Evolutionary conservation across 352 stramenopile genomes (phyloP).

Genomic region (Phytophthora pisi): DNA sequence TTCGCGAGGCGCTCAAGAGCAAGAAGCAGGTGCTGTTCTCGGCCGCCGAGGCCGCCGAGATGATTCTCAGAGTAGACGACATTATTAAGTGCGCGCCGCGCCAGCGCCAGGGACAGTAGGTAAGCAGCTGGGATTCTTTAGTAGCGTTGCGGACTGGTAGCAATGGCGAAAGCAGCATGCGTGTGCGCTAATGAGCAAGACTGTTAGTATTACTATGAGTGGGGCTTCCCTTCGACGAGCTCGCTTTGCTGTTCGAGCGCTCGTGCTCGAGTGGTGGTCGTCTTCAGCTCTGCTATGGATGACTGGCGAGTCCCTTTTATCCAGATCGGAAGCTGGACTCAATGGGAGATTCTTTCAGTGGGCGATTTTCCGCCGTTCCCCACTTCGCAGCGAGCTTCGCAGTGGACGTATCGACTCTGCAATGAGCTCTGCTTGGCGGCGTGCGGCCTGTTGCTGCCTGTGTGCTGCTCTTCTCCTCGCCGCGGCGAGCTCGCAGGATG

Average conservation of each 20-base stretch:
- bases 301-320: neutral
- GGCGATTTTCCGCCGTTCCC: neutral
- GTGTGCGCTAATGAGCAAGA: slow-evolving; percentile 37
- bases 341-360: neutral
- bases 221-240: too few species aligned
- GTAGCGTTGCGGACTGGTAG: slow-evolving; percentile 9
- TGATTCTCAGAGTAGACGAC: slow-evolving; percentile 99
- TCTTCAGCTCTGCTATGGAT: neutral
- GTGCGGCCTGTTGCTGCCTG: neutral
- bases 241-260: too few species aligned
- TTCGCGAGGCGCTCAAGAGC: slow-evolving; percentile 96
- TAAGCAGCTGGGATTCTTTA: slow-evolving; percentile 19
- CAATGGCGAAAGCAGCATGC: slow-evolving; percentile 13
- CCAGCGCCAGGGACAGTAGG: slow-evolving; percentile 59
- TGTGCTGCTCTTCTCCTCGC: neutral
- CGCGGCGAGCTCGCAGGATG: slow-evolving; percentile 7
- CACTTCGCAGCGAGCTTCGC: neutral
- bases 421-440: neutral
- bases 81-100: slow-evolving; percentile 96
- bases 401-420: neutral
- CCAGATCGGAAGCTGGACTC: neutral
- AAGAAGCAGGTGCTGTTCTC: slow-evolving; percentile 98
- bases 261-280: too few species aligned
- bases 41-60: slow-evolving; percentile 98
- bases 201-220: slow-evolving; percentile 27